These are phyloP conservation scores for Lithohypha guttulata DNA, from an alignment of 2,329 filamentous ascomycete species.

Conservation along the genomic window DNA sequence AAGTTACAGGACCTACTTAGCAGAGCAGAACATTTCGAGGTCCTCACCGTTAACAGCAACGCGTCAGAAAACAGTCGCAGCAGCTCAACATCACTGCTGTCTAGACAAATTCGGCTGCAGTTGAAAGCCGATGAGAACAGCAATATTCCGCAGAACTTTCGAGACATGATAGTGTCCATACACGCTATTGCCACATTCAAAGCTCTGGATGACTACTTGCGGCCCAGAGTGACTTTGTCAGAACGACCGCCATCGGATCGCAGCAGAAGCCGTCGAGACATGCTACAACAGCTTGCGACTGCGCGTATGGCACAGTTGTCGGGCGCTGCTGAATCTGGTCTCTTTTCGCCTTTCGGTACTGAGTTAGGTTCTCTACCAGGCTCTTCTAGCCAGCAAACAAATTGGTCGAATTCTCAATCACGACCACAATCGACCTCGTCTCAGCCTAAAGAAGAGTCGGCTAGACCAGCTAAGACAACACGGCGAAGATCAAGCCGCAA, in stretches of 20 bases:
- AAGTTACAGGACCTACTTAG: slow-evolving; percentile 95
- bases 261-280: slow-evolving; percentile 42
- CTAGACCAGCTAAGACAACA: slow-evolving; percentile 26
- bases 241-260: slow-evolving; percentile 59
- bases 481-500: slow-evolving; percentile 56
- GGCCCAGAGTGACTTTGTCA: slow-evolving; percentile 72
- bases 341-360: slow-evolving; percentile 21
- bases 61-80: slow-evolving; percentile 80
- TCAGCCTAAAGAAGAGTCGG: slow-evolving; percentile 23
- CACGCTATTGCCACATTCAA: slow-evolving; percentile 98
- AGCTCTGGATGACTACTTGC: slow-evolving; percentile 86
- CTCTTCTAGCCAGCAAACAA: slow-evolving; percentile 8
- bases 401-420: too few relatives aligned
- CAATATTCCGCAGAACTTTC: slow-evolving; percentile 75
- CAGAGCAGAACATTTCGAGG: slow-evolving; percentile 94
- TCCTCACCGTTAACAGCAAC: slow-evolving; percentile 89
- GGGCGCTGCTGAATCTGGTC: slow-evolving; percentile 25
- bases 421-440: slow-evolving; percentile 33
- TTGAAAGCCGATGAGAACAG: slow-evolving; percentile 82
- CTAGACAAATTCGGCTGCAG: slow-evolving; percentile 85
- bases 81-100: slow-evolving; percentile 89
- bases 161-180: slow-evolving; percentile 96
- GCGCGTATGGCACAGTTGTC: slow-evolving; percentile 49
- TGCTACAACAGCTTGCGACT: slow-evolving; percentile 62
- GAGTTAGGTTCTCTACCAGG: slow-evolving; percentile 13